Conservation (phyloP, 306 rosid species). For the Senna siamea region DNA sequence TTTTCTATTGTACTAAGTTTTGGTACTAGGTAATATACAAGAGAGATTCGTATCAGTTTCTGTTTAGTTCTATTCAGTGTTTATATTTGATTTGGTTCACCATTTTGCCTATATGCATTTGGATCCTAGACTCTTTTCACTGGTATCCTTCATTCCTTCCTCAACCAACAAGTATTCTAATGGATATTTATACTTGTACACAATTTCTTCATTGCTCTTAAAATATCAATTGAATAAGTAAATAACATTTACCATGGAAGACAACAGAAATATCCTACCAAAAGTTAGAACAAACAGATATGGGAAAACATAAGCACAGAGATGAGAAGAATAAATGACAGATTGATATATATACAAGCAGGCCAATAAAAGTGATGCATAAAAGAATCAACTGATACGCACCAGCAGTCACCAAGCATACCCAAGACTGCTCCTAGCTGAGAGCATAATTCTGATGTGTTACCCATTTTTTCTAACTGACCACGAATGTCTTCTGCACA, state of each 20-base stretch:
- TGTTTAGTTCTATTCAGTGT: conserved; percentile 1
- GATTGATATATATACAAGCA: conserved; percentile 16
- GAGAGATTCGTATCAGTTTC: neutral
- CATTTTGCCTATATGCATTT: neutral
- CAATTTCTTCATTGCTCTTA: conserved; percentile 5
- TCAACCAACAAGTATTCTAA: neutral
- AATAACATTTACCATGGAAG: conserved; percentile 15
- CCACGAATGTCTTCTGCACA: conserved; percentile 84
- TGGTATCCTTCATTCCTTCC: neutral
- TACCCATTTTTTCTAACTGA: conserved; percentile 73
- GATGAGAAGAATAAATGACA: conserved; percentile 1
- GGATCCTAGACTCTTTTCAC: neutral
- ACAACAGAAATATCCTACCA: neutral
- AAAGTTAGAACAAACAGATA: neutral
- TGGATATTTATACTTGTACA: conserved; percentile 10
- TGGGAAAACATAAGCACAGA: neutral
- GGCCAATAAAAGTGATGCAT: conserved; percentile 4
- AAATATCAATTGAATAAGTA: neutral
- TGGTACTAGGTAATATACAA: too few species aligned
- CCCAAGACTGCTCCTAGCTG: conserved; percentile 99
- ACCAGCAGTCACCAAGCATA: conserved; percentile 99
- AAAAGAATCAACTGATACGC: conserved; percentile 29
- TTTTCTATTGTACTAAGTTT: too few species aligned
- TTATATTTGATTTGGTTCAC: conserved; percentile 8
- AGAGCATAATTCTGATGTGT: conserved; percentile 84